Evolutionary conservation across 1,139 yeast species (phyloP).

Genomic region (Pichia sp.): DNA sequence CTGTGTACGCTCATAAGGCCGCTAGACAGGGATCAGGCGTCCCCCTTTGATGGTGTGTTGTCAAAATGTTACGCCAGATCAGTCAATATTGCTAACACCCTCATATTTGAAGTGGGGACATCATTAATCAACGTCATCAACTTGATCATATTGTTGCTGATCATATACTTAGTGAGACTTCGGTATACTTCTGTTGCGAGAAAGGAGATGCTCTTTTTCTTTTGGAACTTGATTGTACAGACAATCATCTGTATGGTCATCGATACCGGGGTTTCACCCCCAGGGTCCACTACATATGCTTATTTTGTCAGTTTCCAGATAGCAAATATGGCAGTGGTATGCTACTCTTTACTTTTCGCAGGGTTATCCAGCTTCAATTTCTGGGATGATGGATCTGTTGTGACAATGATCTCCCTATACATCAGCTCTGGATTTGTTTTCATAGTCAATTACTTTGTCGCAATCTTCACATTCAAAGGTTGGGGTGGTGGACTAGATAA

Average conservation of each 20-base stretch:
- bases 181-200: conserved; percentile 95
- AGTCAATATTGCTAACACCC: conserved; percentile 82
- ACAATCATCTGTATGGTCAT: conserved; percentile 64
- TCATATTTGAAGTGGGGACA: conserved; percentile 86
- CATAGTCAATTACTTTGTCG: conserved; percentile 56
- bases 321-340: conserved; percentile 65
- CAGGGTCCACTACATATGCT: conserved; percentile 65
- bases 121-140: conserved; percentile 81
- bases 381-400: conserved; percentile 87
- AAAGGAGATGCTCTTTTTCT: conserved; percentile 72
- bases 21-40: conserved; percentile 8
- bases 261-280: conserved; percentile 91
- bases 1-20: conserved; percentile 61
- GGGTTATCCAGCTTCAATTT: conserved; percentile 81
- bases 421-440: conserved; percentile 44
- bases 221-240: conserved; percentile 51
- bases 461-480: conserved; percentile 64
- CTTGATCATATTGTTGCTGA: conserved; percentile 54
- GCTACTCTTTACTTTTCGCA: conserved; percentile 60
- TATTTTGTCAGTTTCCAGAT: conserved; percentile 79
- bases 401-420: conserved; percentile 54
- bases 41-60: conserved; percentile 45
- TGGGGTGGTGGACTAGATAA: conserved; percentile 43
- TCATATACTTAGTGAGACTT: conserved; percentile 70
- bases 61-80: conserved; percentile 81